Evolutionary conservation across 495 filamentous ascomycete genomes (phyloP).

Genomic region (Hypoxylon fragiforme): DNA sequence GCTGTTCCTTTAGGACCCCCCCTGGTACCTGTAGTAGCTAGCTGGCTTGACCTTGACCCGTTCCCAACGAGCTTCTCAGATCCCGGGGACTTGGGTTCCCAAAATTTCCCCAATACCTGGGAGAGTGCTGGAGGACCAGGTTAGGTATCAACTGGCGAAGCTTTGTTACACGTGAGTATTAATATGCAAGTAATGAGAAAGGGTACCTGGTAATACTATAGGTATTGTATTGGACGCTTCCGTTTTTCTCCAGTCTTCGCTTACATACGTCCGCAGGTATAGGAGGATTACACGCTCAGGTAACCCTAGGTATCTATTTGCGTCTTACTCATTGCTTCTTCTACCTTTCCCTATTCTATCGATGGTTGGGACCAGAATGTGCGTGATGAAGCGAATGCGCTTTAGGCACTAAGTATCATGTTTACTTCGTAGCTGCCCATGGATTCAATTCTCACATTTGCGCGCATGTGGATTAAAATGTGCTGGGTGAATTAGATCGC

Average conservation of each 20-base stretch:
- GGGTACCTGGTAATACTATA: not conserved
- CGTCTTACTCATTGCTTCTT: not conserved
- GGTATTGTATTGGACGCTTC: no score
- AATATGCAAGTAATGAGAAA: not conserved
- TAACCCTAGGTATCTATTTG: slow-evolving; percentile 13
- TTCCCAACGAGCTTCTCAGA: slow-evolving; percentile 26
- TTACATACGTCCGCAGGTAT: no score
- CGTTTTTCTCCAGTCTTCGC: no score
- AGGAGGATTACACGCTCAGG: slow-evolving; percentile 26
- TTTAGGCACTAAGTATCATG: slow-evolving; percentile 29
- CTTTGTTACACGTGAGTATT: not conserved
- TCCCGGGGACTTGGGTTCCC: slow-evolving; percentile 14
- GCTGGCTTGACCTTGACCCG: slow-evolving; percentile 18
- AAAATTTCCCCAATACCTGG: slow-evolving; percentile 5
- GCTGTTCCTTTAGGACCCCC: slow-evolving; percentile 18
- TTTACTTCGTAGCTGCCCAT: slow-evolving; percentile 28
- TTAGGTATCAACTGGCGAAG: slow-evolving; percentile 30
- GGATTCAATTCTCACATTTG: slow-evolving; percentile 22
- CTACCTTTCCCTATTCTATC: slow-evolving; percentile 17
- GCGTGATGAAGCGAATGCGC: slow-evolving; percentile 25
- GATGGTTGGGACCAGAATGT: not conserved
- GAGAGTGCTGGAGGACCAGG: slow-evolving; percentile 11
- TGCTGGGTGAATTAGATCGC: slow-evolving; percentile 29
- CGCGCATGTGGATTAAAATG: slow-evolving; percentile 6
- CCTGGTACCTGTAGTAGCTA: no score